phyloP scores from a whole-genome alignment of 148 eudicot species.

The Chenopodium berlandieri region DNA sequence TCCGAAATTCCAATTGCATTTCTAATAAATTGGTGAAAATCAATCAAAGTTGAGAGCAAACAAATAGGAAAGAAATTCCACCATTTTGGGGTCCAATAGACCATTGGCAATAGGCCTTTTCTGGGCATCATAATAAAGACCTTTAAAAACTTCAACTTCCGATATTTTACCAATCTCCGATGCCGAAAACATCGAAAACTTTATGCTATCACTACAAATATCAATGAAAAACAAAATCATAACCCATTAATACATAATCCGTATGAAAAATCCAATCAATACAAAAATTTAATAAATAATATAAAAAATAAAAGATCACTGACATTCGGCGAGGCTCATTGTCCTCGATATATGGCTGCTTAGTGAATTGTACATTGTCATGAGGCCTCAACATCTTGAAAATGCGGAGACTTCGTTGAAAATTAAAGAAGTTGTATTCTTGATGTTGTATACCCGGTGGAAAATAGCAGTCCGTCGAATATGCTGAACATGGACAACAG shows the following conservation, averaged over 20 bases:
- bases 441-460: too few relatives aligned
- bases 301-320: background rate
- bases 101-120: conserved; percentile 59
- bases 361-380: conserved; percentile 55
- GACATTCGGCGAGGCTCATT: conserved; percentile 75
- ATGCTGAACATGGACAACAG: too few relatives aligned
- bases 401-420: background rate
- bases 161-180: conserved; percentile 50
- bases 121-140: conserved; percentile 42
- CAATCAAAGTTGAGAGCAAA: background rate
- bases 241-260: background rate
- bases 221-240: background rate
- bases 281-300: background rate
- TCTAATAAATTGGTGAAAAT: background rate
- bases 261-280: background rate
- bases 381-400: conserved; percentile 28
- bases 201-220: conserved; percentile 61
- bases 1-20: background rate
- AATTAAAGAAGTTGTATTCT: too few relatives aligned
- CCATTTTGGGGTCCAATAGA: conserved; percentile 85
- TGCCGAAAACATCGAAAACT: conserved; percentile 58
- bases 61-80: conserved; percentile 15
- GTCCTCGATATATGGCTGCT: conserved; percentile 70
- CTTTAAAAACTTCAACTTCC: conserved; percentile 60
- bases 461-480: too few relatives aligned